Base-by-base conservation (phyloP, 1,139 yeast species). In the Zhuliangozyma blackwelliae region DNA sequence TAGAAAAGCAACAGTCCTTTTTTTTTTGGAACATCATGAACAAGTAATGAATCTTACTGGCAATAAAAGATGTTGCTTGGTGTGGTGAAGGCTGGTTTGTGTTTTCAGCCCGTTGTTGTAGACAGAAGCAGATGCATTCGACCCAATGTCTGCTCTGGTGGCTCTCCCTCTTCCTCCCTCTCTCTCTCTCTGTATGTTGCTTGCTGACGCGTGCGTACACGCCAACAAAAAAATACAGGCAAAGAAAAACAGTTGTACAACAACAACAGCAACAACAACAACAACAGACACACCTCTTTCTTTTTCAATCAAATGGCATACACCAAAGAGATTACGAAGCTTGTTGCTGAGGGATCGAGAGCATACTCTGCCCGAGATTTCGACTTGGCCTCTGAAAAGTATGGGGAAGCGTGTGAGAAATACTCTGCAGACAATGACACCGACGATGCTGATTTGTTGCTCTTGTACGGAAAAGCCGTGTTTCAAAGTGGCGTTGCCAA, bases 381-480 rank as follows among this genome's bases (percentile, higher is more conserved):
- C 54, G 94, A 82, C 32, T 57, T 58, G 22, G 90, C 97, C 0
- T 79, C 79, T 1, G 88, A 80, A 41, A 66, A 68, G 39, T 86
- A 85, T 45, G 90, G 87, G 0, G 78, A 79, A 37, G 92, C 95
- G 0, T 85, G 96, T 54, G 83, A 77, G 42, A 41, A 57, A 30
- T 72, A 62, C 48, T 71, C 78, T 32, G 63, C 66, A 28, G 70
- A 71, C 32, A 35, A 41, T 12, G 63, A 71, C 13, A 77, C 75
- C 13, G 77, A 77, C 36, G 84, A 84, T 51, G 84, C 94, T 2
- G 84, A 87, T 43, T 66, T 87, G 46, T 65, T 89, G 49, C 77
- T 75, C 46, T 58, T 85, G 27, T 88, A 92, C 47, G 97, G 97
- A 2, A 77, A 81, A 51, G 80, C 96, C 1, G 63, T 92, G 30